These are phyloP conservation scores for Coemansia sp. DNA, from an alignment of 192 early-diverging fungal species.

Conservation along the genomic window DNA sequence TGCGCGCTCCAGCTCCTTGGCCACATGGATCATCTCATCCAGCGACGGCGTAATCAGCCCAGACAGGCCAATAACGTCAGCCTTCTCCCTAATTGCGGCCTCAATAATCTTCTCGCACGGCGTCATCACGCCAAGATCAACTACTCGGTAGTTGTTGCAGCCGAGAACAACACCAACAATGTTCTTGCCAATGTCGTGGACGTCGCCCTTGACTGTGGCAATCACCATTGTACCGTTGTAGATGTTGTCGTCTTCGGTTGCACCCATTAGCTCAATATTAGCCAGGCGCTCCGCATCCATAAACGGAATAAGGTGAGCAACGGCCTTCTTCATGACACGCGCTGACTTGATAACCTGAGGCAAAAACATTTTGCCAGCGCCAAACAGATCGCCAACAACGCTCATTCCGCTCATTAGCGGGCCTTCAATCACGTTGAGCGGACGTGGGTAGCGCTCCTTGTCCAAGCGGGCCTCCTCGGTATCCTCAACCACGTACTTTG, in stretches of 20 bases:
- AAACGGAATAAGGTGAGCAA: slow-evolving; percentile 90
- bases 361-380: slow-evolving; percentile 95
- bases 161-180: slow-evolving; percentile 96
- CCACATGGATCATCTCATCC: slow-evolving; percentile 96
- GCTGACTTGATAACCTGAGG: slow-evolving; percentile 97
- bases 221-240: slow-evolving; percentile 89
- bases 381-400: slow-evolving; percentile 92
- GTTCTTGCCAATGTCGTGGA: slow-evolving; percentile 98
- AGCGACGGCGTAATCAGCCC: slow-evolving; percentile 94
- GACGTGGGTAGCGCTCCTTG: slow-evolving; percentile 73
- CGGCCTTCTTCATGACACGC: slow-evolving; percentile 97
- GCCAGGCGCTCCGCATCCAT: slow-evolving; percentile 89
- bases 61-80: slow-evolving; percentile 89
- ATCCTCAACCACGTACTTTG: slow-evolving; percentile 89
- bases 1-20: slow-evolving; percentile 86
- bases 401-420: slow-evolving; percentile 95
- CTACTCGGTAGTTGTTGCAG: slow-evolving; percentile 95
- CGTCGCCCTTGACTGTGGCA: slow-evolving; percentile 97
- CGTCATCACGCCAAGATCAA: slow-evolving; percentile 95
- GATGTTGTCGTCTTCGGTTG: slow-evolving; percentile 64
- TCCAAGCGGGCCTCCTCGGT: slow-evolving; percentile 89
- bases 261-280: slow-evolving; percentile 60
- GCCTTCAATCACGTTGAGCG: slow-evolving; percentile 95
- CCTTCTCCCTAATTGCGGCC: slow-evolving; percentile 82
- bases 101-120: slow-evolving; percentile 92